Base-by-base conservation (phyloP, 106 monocot genomes). In the Platanthera zijinensis region DNA sequence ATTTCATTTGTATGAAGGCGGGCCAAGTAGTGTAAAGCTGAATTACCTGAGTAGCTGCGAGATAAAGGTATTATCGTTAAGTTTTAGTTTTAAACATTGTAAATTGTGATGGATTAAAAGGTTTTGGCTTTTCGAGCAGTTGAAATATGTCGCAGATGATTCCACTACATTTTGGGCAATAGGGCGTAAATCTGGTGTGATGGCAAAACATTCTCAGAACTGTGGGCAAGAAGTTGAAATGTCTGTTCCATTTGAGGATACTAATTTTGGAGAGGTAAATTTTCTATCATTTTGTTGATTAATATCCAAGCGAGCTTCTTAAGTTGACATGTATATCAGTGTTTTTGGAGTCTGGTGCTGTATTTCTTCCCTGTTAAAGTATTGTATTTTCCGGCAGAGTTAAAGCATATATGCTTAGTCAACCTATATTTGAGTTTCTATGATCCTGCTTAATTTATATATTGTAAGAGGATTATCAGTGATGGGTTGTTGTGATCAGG, bases 161-260 rank as follows among this genome's bases (percentile, higher is more conserved):
- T 99, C 99, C 21, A 94, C 99, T 72, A 87, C 76, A 57, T 94
- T 99, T 82, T 99, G 99, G 99, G 99, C 94, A 66, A 85, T 99
- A 74, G 94, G 99, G 52, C 77, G 82, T 68, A 63, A 61, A 56
- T 84, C 80, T 78, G 83, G 92, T 56, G 84, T 92, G 52, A 11
- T 99, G 57, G 90, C 92, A 77, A 90, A 89, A 75, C 92, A 86
- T 75, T 84, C 84, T 57, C 85, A 91, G 75, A 77, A 57, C 56
- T 85, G 86, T 81, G 99, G 94, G 48, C 85, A 88, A 84, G 82
- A 83, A 86, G 82, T 94, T 78, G 82, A 90, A 83, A 87, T 99
- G 89, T 71, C 82, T 67, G 80, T 99, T 75, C 99, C 99, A 18
- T 99, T 99, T 83, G 94, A 99, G 74, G 99, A 88, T 71, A 64